A percentile compares a stretch with the other conserved stretches of the same genome.
Evolutionary conservation across 2,329 filamentous ascomycete genomes (phyloP).

Genomic region (Teratosphaeria zuluensis): DNA sequence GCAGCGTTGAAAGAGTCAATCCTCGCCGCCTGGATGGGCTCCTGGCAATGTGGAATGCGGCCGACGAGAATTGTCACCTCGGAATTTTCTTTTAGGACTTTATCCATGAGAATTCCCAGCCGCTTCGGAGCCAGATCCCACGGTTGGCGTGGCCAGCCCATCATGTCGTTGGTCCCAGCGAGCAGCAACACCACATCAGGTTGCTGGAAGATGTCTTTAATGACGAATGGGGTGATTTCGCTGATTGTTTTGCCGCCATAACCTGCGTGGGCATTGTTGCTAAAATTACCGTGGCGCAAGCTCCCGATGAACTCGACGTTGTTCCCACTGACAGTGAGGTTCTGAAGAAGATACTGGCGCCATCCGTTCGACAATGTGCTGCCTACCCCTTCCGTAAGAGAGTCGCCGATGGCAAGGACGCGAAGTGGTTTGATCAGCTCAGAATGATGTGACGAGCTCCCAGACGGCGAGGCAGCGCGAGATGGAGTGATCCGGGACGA

Average conservation of each 20-base stretch:
- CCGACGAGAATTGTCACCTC: background rate
- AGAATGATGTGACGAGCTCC: too few relatives aligned
- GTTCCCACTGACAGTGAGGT: background rate
- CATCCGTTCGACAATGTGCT: background rate
- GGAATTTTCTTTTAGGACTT: background rate
- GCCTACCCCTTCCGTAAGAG: too few relatives aligned
- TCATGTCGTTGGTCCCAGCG: background rate
- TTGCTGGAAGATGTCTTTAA: background rate
- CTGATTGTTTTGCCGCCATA: background rate
- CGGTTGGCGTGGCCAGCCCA: background rate
- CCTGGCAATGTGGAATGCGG: background rate
- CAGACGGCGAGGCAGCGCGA: too few relatives aligned
- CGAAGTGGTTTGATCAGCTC: too few relatives aligned
- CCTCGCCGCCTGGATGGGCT: background rate
- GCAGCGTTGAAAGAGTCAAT: background rate
- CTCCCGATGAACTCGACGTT: background rate
- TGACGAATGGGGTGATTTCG: background rate
- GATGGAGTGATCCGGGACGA: too few relatives aligned
- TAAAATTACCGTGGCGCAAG: background rate
- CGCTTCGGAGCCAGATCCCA: background rate
- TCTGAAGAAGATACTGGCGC: background rate
- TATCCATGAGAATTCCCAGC: background rate
- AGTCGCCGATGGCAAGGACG: too few relatives aligned
- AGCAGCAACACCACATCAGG: background rate
- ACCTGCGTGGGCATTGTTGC: background rate